Base-by-base conservation (phyloP, 2,329 filamentous ascomycete genomes). In the Sporothrix pallida region DNA sequence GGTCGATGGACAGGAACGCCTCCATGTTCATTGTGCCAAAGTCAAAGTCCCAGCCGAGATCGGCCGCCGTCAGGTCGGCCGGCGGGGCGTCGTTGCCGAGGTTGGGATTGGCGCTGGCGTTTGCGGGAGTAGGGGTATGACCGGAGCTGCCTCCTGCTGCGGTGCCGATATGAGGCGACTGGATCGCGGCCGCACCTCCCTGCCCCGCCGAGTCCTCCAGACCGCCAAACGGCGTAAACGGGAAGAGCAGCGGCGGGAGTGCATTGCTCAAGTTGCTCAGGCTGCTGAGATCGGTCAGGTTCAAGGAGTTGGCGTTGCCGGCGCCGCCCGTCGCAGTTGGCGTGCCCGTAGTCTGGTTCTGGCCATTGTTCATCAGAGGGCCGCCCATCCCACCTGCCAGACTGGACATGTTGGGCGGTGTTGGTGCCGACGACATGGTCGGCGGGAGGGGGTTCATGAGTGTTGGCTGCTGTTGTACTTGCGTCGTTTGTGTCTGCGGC, bases 11-110 rank as follows among this genome's bases (percentile, higher is more conserved):
- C 50, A 76, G 37, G 12, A 76, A 76, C 2, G 74, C 72, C 46
- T 76, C 75, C 74, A 76, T 75, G 63, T 75, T 75, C 75, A 76
- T 76, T 3, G 75, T 74, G 3, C 70, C 72, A 69, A 76, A 76
- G 15, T 76, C 75, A 73, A 76, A 76, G 52, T 75, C 73, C 73
- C 74, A 76, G 10, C 75, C 75, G 2, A 76, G 70, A 13, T 76
- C 75, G 4, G 75, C 75, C 2, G 73, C 71, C 12, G 74, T 76
- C 31, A 76, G 48, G n/a, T 76, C 75, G 1, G 65, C 56, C 17
- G 73, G 72, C 6, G 67, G 44, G 13, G 44, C 46, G 42, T 68
- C n/a, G 31, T 46, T 20, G 60, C 63, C 6, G 68, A 44, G 12
- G 60, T 50, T 8, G 63, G 72, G 23, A 26, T 26, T 26, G 23